phyloP scores from a whole-genome alignment of 2,329 filamentous ascomycete genomes.

The Camptophora hylomeconis region DNA sequence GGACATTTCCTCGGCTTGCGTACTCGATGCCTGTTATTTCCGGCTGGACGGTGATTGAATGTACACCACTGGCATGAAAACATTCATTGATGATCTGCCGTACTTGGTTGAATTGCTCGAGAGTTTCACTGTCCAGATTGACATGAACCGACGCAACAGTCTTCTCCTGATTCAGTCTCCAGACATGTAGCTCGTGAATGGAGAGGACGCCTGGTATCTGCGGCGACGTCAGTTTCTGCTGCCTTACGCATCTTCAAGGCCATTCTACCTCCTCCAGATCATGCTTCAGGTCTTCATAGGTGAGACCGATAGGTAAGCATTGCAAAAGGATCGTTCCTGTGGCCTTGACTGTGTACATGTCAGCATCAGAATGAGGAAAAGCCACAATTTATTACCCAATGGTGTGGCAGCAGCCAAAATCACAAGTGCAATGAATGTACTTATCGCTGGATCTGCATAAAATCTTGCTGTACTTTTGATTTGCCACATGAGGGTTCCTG shows the following conservation, averaged over 20 bases:
- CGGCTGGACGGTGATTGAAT: conserved; percentile 58
- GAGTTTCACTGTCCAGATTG: conserved; percentile 41
- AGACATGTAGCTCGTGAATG: conserved; percentile 61
- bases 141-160: conserved; percentile 58
- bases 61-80: conserved; percentile 60
- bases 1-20: background rate
- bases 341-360: conserved; percentile 33
- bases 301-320: conserved; percentile 48
- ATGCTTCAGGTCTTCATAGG: conserved; percentile 50
- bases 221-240: too few relatives aligned
- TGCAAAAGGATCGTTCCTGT: conserved; percentile 56
- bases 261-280: conserved; percentile 59
- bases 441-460: conserved; percentile 18
- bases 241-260: too few relatives aligned
- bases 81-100: conserved; percentile 54
- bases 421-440: conserved; percentile 51
- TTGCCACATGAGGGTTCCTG: conserved; percentile 2
- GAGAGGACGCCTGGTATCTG: conserved; percentile 54
- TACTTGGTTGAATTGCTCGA: conserved; percentile 43
- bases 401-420: conserved; percentile 40
- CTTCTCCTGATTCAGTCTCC: conserved; percentile 59
- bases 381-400: background rate
- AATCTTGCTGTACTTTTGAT: background rate
- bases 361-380: conserved; percentile 2
- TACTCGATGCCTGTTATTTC: conserved; percentile 27